phyloP scores from a whole-genome alignment of 176 grass and related monocot species.

The Rhynchospora breviuscula region DNA sequence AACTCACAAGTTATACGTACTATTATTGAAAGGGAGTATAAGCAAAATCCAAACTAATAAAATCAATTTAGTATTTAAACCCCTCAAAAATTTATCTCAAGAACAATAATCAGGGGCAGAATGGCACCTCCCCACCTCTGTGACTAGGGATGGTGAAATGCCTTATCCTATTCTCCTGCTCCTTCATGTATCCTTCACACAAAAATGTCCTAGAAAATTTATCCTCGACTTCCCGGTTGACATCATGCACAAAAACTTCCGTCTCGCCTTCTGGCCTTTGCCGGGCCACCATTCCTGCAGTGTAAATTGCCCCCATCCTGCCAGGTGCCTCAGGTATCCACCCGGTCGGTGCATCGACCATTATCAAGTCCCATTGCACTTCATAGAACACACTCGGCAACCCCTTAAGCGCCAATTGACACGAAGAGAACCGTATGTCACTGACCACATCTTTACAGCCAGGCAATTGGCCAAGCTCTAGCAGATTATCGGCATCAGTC shows the following conservation, averaged over 20 bases:
- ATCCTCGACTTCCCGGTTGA: slow-evolving; percentile 36
- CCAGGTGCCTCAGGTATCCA: slow-evolving; percentile 53
- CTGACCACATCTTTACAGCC: slow-evolving; percentile 25
- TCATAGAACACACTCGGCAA: slow-evolving; percentile 48
- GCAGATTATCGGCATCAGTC: slow-evolving; percentile 35
- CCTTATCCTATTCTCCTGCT: slow-evolving; percentile 48
- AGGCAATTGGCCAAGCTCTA: slow-evolving; percentile 21
- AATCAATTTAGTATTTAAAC: background rate
- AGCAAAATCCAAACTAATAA: background rate
- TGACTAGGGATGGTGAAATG: slow-evolving; percentile 61
- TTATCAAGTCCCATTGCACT: slow-evolving; percentile 71
- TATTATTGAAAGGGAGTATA: background rate
- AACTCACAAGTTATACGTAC: background rate
- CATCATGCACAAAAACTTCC: slow-evolving; percentile 57
- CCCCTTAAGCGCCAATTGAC: slow-evolving; percentile 45
- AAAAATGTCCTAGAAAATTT: slow-evolving; percentile 42
- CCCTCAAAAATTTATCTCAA: slow-evolving; percentile 3
- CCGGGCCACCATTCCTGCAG: slow-evolving; percentile 38
- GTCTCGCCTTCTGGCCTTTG: slow-evolving; percentile 39
- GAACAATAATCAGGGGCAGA: slow-evolving; percentile 45
- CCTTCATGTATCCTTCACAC: slow-evolving; percentile 52
- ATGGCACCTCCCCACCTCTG: slow-evolving; percentile 31
- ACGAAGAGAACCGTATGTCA: slow-evolving; percentile 22
- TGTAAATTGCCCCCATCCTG: slow-evolving; percentile 62
- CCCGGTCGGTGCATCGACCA: slow-evolving; percentile 56